Base-by-base conservation (phyloP, 768 basidiomycete genomes). In the Tylopilus subfusipes region DNA sequence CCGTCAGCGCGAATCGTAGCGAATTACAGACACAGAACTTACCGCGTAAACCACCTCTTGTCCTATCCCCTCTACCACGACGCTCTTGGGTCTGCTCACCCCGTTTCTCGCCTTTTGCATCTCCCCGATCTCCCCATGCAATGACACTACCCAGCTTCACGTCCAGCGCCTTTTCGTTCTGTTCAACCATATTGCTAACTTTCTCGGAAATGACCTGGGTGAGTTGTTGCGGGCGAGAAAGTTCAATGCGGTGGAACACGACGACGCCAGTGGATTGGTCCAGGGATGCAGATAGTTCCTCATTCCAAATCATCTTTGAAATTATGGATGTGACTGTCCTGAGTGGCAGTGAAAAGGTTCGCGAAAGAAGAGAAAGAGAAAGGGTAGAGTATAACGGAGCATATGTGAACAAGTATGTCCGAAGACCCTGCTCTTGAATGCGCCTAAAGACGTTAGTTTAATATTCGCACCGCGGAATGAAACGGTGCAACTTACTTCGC, bases 301-400 rank as follows among this genome's bases (percentile, higher is more conserved):
- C 97, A 65, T 81, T 93, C 93, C 95, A 98, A 63, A 98, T 97
- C 97, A 99, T 98, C 73, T 94, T 92, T 25, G 92, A 95, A 38
- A 98, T 90, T 60, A 97, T 84, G 24, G 68, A 70, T 1, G 88
- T 93, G 5, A 98, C 92, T 5, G 85, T 76, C 39, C 88, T 82
- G 46, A 86, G 72, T 4, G 95, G 82, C 29, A 98, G 77, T 10
- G 85, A 86, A 76, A 98, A 98, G 1, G 93, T 95, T 44, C 83
- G 80, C 11, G 95, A 86, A 31, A 99, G 83, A 48, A 95, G 81
- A 0, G 85, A 81, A 42, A 99, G 80, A 2, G 97, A 98, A 34
- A 98, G 79, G 13, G 93, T 90, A 65, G 82, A 86, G 76, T 99
- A 98, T 72, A 93, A 85, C 10, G 93, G 85, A 14, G 95, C 90